Base-by-base conservation (phyloP, 2,329 filamentous ascomycete genomes). In the Aureobasidium lini region DNA sequence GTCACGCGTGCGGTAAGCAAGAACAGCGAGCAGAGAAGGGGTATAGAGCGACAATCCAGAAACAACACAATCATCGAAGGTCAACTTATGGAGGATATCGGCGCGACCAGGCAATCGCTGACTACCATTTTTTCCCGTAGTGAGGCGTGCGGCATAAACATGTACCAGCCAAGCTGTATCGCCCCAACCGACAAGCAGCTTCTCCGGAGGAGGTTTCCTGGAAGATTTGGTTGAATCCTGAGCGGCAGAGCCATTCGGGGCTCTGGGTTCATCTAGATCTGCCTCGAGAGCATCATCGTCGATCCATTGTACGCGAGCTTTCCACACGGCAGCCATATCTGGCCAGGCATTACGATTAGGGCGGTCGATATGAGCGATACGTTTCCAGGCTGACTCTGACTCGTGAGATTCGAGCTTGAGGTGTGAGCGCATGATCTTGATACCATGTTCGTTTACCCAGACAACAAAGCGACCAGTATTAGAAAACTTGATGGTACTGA, bases 31-130 rank as follows among this genome's bases (percentile, higher is more conserved):
- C 66, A 96, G 81, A 70, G 84, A 94, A 71, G 90, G 90, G 71
- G 91, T 96, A 84, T 96, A 97, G 75, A 99, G 81, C 64, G 93
- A 95, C 74, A 99, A 88, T 68, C 94, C 94, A 71, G 94, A 96
- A 78, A 99, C 90, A 72, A 96, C 91, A 79, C 94, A 97, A 77
- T 99, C 94, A 75, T 94, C 73, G 66, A 79, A 95, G 69, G 91
- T 89, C 75, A 97, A 81, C 89, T 81, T 92, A 74, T 95, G 95
- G 63, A 90, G 85, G 70, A 97, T 93, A 71, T 96, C 90, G 52
- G 90, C 92, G 66, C 85, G 87, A 32, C 90, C 93, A 66, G 88
- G 82, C 48, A 84, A 86, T 68, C 81, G 85, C 69, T 90, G 87
- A 52, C 86, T 85, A 36, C 80, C 83, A 67, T 86, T 77, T 68